Evolutionary conservation across 331 rosid genomes (phyloP), one percentile per base, ranked within the genome.

Genomic region (Malus hybrid): DNA sequence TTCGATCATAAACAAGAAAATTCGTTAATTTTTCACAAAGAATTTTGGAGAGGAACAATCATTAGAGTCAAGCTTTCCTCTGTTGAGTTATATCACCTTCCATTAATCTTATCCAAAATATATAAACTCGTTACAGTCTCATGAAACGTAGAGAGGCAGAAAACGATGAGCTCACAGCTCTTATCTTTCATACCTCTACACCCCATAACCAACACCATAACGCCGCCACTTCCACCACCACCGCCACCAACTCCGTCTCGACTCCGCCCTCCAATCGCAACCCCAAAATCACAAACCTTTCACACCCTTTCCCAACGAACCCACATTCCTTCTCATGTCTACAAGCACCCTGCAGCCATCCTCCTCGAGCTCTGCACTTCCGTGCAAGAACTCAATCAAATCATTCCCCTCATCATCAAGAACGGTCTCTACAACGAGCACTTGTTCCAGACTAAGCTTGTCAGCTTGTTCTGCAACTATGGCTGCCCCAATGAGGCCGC

Each of bases 291-390:
- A 2, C 34, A 31, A n/a, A 24, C 80, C 39, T 44, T 28, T 32
- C 89, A 78, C 73, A 73, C 87, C 71, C 82, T 83, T 10, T 85
- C 96, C 74, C 78, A 79, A 68, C 84, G 96, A 89, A 86, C 74
- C 81, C 85, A 78, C 86, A 88, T 91, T 69, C 97, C 96, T 34
- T 80, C 87, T 34, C 93, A 91, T 88, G 87, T 94, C 80, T 94
- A 94, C 76, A 75, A 44, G 20, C 98, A 94, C 91, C 97, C 97
- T 39, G 74, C 98, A 3, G 86, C 97, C n/a, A 59, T 94, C 0
- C 96, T 91, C 75, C 84, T 94, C 60, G 98, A 94, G 86, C 92
- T 86, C 80, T 90, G 93, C 83, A 83, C 87, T 79, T 91, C 95
- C 79, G 28, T 85, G 34, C 76, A 74, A 81, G 93, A 91, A 70